phyloP scores from a whole-genome alignment of 75 land plant species.

The Cryptomeria japonica region DNA sequence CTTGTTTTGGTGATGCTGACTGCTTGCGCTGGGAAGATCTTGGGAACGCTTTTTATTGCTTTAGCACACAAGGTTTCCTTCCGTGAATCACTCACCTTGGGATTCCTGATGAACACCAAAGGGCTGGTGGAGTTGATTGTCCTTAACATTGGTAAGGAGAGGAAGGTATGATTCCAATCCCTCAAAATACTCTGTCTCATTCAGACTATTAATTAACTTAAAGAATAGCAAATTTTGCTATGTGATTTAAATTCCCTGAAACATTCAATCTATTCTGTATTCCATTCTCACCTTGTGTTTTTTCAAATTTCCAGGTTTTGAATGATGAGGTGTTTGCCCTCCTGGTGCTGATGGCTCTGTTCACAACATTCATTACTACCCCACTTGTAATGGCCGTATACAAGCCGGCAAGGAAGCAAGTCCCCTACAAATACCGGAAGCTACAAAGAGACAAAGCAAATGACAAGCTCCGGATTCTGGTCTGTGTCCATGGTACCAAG shows the following conservation, averaged over 20 bases:
- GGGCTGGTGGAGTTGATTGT: conserved; percentile 90
- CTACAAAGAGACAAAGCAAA: conserved; percentile 31
- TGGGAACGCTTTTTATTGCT: conserved; percentile 66
- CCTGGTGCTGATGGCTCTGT: conserved; percentile 83
- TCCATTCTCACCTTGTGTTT: neutral
- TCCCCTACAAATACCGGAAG: conserved; percentile 58
- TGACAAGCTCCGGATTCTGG: conserved; percentile 60
- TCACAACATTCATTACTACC: conserved; percentile 90
- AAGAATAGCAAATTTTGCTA: neutral
- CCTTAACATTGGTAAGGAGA: conserved; percentile 82
- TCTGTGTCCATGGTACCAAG: conserved; percentile 57
- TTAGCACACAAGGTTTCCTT: conserved; percentile 33
- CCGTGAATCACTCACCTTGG: conserved; percentile 63
- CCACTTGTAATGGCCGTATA: conserved; percentile 70
- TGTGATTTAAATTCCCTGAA: neutral
- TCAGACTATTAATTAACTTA: neutral
- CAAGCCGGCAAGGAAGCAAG: conserved; percentile 62
- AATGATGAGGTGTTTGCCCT: conserved; percentile 86
- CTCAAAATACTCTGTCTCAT: neutral
- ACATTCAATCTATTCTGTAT: neutral
- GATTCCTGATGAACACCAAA: conserved; percentile 88
- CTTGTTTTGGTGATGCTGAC: conserved; percentile 65
- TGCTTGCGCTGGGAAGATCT: conserved; percentile 77
- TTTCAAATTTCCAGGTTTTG: conserved; percentile 46
- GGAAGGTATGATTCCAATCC: conserved; percentile 41